A percentile compares a stretch with the other conserved stretches of the same genome.
phyloP scores from a whole-genome alignment of 495 filamentous ascomycete species.

The Acidiella bohemica region DNA sequence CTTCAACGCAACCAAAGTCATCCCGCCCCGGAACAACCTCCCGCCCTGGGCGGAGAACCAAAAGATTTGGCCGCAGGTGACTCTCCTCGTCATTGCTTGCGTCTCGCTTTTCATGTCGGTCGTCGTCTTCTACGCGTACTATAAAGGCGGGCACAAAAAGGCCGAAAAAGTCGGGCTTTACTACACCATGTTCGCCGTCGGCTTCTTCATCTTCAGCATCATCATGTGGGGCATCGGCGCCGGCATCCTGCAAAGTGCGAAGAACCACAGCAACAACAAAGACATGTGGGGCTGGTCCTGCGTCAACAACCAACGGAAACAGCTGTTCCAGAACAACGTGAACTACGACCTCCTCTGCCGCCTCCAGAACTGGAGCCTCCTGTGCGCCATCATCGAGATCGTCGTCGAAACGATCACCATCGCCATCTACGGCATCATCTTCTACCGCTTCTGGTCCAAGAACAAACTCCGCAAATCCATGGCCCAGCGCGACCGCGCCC shows the following conservation, averaged over 20 bases:
- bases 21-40: constrained; percentile 63
- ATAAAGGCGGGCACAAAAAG: constrained; percentile 70
- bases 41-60: constrained; percentile 72
- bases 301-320: constrained; percentile 64
- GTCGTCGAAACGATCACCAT: constrained; percentile 87
- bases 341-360: constrained; percentile 90
- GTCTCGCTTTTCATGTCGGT: constrained; percentile 69
- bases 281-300: constrained; percentile 98
- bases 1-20: constrained; percentile 66
- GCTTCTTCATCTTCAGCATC: constrained; percentile 87
- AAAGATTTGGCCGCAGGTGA: constrained; percentile 78
- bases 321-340: constrained; percentile 62
- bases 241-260: constrained; percentile 65
- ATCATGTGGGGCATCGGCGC: constrained; percentile 86
- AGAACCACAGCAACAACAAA: constrained; percentile 55
- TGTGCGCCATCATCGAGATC: constrained; percentile 95
- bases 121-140: constrained; percentile 74
- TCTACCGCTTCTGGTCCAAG: constrained; percentile 95
- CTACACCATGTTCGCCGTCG: constrained; percentile 81
- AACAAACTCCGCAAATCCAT: constrained; percentile 87
- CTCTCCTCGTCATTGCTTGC: constrained; percentile 61
- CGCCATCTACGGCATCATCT: constrained; percentile 79
- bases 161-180: constrained; percentile 89
- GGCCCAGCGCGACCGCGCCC: constrained; percentile 85
- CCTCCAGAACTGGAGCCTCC: constrained; percentile 89